These are phyloP conservation scores for Meredithiella fracta DNA, from an alignment of 2,329 filamentous ascomycete genomes.

Conservation along the genomic window DNA sequence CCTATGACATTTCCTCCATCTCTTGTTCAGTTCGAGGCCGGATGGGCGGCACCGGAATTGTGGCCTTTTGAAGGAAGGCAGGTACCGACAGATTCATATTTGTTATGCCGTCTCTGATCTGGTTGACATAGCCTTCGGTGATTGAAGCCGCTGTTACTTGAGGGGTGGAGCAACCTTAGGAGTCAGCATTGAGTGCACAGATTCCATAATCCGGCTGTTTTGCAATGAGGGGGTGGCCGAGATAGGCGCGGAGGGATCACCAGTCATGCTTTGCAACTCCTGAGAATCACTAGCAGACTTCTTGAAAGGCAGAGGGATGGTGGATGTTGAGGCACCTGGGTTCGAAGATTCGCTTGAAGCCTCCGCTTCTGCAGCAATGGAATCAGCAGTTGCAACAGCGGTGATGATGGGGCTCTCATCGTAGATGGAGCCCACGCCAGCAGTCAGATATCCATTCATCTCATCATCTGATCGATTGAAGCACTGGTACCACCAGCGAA, in stretches of 20 bases:
- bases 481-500: constrained; percentile 85
- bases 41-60: constrained; percentile 16
- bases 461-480: constrained; percentile 80
- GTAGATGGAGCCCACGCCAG: constrained; percentile 15
- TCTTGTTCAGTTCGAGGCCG: constrained; percentile 24
- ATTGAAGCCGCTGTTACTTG: background rate
- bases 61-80: background rate
- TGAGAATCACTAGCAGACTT: constrained; percentile 18
- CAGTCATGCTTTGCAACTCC: background rate
- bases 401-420: background rate
- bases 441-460: constrained; percentile 62
- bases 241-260: background rate
- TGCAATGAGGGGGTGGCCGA: background rate
- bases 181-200: constrained; percentile 35
- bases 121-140: constrained; percentile 1
- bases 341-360: background rate
- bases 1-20: constrained; percentile 31
- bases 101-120: constrained; percentile 31
- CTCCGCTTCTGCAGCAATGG: background rate
- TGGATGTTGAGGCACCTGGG: constrained; percentile 2
- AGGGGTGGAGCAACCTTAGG: constrained; percentile 17
- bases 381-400: background rate
- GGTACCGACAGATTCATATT: constrained; percentile 32
- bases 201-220: constrained; percentile 28
- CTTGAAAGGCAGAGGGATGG: constrained; percentile 18